Base-by-base conservation (phyloP, 2,329 filamentous ascomycete genomes). In the Metarhizium robertsii region DNA sequence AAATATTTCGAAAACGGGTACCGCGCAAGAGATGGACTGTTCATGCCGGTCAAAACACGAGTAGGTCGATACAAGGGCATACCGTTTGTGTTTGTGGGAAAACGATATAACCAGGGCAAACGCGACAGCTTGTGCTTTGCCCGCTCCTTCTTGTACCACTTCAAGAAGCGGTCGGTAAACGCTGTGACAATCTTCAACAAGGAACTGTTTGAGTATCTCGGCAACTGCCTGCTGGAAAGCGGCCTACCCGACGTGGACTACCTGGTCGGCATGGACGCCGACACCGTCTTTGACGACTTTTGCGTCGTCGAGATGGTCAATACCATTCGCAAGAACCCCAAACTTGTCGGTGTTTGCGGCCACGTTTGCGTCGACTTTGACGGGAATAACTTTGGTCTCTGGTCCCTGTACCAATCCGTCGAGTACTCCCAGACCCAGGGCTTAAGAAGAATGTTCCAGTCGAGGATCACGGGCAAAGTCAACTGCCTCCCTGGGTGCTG, bases 401-500 rank as follows among this genome's bases (percentile, higher is more conserved):
- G 75, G 75, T 73, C 71, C 0, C 62, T 78, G 32, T 77, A 76
- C 53, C 75, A 78, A 55, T 75, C 71, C 1, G 71, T 76, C 32
- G 75, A 77, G 61, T 78, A 78, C 59, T 75, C 73, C 0, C 74
- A 75, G 55, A 74, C 74, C 0, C 75, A 77, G 57, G 73, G 73
- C 4, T 67, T 78, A 49, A 71, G 74, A 2, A 72, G 76, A 10
- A 73, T 77, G 64, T 76, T 77, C 59, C 76, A 79, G 61, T 76
- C 74, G 8, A 69, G 74, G 40, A 70, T 75, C 49, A 78, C 75
- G 0, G 73, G 75, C 55, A 78, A 77, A 54, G 75, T 78, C 50
- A 76, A 75, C 42, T 77, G 74, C 58, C 67, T 76, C 2, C 74
- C 75, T 0, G 75, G 75, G 5, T 78, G 76, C 50, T 79, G 76